Evolutionary conservation across 352 stramenopile species (phyloP), one percentile per base, ranked within the genome.

Genomic region (Pythium phragmiticola): DNA sequence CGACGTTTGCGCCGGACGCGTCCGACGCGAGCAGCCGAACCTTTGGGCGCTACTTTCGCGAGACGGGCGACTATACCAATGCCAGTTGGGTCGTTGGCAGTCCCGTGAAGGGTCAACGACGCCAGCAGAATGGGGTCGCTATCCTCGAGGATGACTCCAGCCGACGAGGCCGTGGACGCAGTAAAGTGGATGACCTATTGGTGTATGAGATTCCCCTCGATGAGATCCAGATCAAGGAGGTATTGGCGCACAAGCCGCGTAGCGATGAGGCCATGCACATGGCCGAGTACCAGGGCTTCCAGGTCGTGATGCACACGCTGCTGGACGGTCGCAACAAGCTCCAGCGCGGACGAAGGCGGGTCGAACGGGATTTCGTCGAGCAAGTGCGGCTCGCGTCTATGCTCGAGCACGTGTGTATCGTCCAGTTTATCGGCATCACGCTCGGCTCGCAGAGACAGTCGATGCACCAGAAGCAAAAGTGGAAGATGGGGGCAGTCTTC

Each of bases 371-470:
- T 51, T 89, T 89, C 37, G 66, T 92, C 1, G 82, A 88, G 61
- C 82, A 89, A 65, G 83, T 89, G 16, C 80, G 82, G 7, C 62
- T 92, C 16, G 80, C 82, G 21, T 77, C 80, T 1, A 63, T 73
- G 3, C 57, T 92, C 0, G 82, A 92, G 28, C 82, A 92, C 37
- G 67, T 77, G 28, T 85, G 75, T 2, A 84, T 92, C 57, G 82
- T 92, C 21, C 82, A 92, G 65, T 92, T 92, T 59, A 88, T 92
- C 58, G 82, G 82, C 1, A 55, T 92, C n/a, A 89, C 79, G 5
- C 84, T 84, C 23, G 82, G 80, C 13, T 75, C 69, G 49, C 78
- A 69, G 21, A 81, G 68, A 41, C 42, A 74, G 47, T 36, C 75
- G 61, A 54, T 78, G 42, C 45, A 53, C 11, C 59, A 49, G 39